Evolutionary conservation across 495 filamentous ascomycete species (phyloP).

Genomic region (Pyronema domesticum): DNA sequence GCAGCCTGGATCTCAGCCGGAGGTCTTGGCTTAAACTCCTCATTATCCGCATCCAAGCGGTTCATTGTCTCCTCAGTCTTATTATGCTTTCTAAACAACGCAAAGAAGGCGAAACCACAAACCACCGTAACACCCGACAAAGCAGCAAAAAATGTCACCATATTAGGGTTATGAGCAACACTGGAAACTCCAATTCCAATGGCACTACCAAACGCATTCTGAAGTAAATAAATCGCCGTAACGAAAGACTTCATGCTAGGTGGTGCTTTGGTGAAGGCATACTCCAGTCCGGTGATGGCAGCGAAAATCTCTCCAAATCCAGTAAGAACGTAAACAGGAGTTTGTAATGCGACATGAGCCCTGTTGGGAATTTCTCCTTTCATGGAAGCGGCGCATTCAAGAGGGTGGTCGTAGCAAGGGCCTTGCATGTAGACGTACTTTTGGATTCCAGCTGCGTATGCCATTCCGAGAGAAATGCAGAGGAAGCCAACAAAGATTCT

Average conservation of each 20-base stretch:
- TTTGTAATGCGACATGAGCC: conserved; percentile 25
- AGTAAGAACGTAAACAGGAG: conserved; percentile 31
- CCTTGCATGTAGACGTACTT: conserved; percentile 29
- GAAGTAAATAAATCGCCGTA: conserved; percentile 27
- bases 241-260: conserved; percentile 29
- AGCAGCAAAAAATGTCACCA: conserved; percentile 38
- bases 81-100: conserved; percentile 32
- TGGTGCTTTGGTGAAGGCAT: conserved; percentile 36
- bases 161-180: conserved; percentile 28
- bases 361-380: conserved; percentile 14
- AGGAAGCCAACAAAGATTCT: conserved; percentile 35
- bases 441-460: conserved; percentile 34
- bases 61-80: conserved; percentile 29
- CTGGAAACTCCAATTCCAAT: conserved; percentile 28
- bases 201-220: conserved; percentile 26
- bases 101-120: conserved; percentile 32
- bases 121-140: conserved; percentile 32
- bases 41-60: conserved; percentile 25
- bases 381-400: conserved; percentile 28
- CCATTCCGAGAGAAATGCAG: conserved; percentile 30
- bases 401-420: conserved; percentile 36
- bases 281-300: conserved; percentile 37
- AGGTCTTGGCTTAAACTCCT: conserved; percentile 1
- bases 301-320: conserved; percentile 31
- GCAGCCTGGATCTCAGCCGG: too few relatives aligned